Evolutionary conservation across 768 basidiomycete genomes (phyloP).

Genomic region (Mycena olivaceomarginata): DNA sequence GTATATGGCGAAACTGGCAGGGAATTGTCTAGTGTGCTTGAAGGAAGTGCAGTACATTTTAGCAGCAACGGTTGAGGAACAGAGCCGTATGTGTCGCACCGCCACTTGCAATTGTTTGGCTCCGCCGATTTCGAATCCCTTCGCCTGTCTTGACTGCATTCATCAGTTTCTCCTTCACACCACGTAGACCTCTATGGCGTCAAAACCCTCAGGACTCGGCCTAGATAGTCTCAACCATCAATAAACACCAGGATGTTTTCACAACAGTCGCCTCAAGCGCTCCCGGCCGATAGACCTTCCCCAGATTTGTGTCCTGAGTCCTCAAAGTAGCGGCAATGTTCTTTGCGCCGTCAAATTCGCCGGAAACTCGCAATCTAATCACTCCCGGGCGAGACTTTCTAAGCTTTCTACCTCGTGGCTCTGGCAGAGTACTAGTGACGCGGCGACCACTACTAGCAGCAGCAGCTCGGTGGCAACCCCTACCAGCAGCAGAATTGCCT

Average conservation of each 20-base stretch:
- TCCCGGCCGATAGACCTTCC: slow-evolving; percentile 91
- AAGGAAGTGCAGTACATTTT: too few relatives aligned
- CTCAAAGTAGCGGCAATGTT: slow-evolving; percentile 95
- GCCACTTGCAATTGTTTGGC: slow-evolving; percentile 23
- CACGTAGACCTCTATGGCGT: slow-evolving; percentile 64
- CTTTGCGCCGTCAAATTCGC: slow-evolving; percentile 52
- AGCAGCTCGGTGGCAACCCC: too few relatives aligned
- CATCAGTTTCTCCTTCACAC: slow-evolving; percentile 43
- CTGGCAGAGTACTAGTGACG: too few relatives aligned
- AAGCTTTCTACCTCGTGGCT: too few relatives aligned
- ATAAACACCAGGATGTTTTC: slow-evolving; percentile 95
- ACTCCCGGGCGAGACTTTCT: too few relatives aligned
- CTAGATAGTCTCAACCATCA: slow-evolving; percentile 76
- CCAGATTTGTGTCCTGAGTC: slow-evolving; percentile 76
- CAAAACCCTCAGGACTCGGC: slow-evolving; percentile 53
- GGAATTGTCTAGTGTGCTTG: too few relatives aligned
- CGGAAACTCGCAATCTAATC: too few relatives aligned
- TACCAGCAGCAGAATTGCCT: too few relatives aligned
- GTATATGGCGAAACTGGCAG: accelerated
- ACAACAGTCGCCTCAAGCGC: slow-evolving; percentile 87
- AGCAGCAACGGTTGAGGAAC: too few relatives aligned
- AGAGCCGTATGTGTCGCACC: accelerated
- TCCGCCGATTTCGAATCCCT: slow-evolving; percentile 19
- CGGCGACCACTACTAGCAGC: too few relatives aligned
- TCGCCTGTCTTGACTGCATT: too few relatives aligned